Conservation (phyloP, 495 filamentous ascomycete species). For the Penicillium salamii region DNA sequence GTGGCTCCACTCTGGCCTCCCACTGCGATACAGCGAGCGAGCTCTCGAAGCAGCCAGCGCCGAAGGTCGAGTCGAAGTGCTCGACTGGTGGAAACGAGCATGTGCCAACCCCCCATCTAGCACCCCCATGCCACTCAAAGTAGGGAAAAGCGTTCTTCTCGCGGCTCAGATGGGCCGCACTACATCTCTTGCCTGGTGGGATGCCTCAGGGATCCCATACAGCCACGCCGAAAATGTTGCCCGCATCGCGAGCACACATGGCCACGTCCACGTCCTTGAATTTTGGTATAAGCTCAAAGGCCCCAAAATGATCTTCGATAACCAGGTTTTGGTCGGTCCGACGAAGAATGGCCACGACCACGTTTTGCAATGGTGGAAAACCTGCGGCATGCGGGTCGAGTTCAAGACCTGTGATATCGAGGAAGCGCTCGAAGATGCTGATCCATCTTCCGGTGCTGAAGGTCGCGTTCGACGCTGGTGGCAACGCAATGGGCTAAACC, state of each 20-base stretch:
- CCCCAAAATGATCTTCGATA: constrained; percentile 83
- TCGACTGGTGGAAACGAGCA: constrained; percentile 86
- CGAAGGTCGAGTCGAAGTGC: constrained; percentile 75
- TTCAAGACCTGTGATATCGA: constrained; percentile 96
- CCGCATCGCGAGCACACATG: constrained; percentile 77
- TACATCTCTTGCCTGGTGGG: constrained; percentile 78
- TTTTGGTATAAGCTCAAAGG: constrained; percentile 77
- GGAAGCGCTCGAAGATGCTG: constrained; percentile 84
- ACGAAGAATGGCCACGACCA: constrained; percentile 82
- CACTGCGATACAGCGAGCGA: constrained; percentile 77
- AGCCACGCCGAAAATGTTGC: constrained; percentile 73
- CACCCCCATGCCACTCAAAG: constrained; percentile 58
- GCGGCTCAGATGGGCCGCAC: constrained; percentile 76
- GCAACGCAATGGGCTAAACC: constrained; percentile 82
- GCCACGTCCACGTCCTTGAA: constrained; percentile 81
- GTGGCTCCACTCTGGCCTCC: constrained; percentile 81
- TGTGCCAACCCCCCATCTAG: constrained; percentile 28
- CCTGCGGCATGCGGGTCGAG: constrained; percentile 71
- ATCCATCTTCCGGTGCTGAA: constrained; percentile 59
- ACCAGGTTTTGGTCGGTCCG: constrained; percentile 81
- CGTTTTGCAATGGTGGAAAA: constrained; percentile 90
- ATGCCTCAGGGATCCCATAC: constrained; percentile 68
- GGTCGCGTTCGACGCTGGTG: constrained; percentile 78
- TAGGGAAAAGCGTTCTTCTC: constrained; percentile 74
- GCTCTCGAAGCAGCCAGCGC: constrained; percentile 83